These are phyloP conservation scores for Beauveria sp. DNA, from an alignment of 2,329 filamentous ascomycete species.

Conservation along the genomic window DNA sequence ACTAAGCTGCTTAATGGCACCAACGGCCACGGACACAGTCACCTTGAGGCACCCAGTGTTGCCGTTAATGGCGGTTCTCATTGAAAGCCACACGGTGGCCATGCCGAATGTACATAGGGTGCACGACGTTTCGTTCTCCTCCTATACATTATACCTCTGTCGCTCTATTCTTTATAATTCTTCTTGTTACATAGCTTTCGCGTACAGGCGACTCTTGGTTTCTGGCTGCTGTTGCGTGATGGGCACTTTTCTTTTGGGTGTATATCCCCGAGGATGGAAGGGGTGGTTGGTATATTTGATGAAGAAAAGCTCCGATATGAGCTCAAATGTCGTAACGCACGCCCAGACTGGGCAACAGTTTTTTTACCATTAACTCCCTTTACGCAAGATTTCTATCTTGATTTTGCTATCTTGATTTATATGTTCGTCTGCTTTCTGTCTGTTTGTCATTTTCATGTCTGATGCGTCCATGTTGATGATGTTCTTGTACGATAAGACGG, in stretches of 20 bases:
- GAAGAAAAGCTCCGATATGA: not conserved
- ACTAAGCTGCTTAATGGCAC: slow-evolving; percentile 17
- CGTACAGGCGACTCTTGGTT: not conserved
- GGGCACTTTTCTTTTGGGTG: slow-evolving; percentile 12
- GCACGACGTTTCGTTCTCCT: not conserved
- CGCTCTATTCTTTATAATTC: not conserved
- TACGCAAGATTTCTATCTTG: not conserved
- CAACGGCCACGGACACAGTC: slow-evolving; percentile 14
- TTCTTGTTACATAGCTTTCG: slow-evolving; percentile 8
- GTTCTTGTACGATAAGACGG: slow-evolving; percentile 3
- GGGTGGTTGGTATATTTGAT: slow-evolving; percentile 4
- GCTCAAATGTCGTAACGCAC: slow-evolving; percentile 2
- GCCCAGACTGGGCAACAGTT: not conserved
- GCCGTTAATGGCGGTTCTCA: slow-evolving; percentile 23
- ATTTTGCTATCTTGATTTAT: not conserved
- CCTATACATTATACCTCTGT: not conserved
- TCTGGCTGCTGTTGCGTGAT: slow-evolving; percentile 7
- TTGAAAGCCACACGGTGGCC: not conserved
- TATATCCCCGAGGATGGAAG: not conserved
- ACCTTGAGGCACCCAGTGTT: slow-evolving; percentile 16
- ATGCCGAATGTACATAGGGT: not conserved
- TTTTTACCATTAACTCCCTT: not conserved
- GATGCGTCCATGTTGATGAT: not conserved
- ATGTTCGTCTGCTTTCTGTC: not conserved
- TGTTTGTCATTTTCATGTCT: not conserved